Conservation (phyloP, 352 stramenopile species). For the Phytophthora ramorum region DNA sequence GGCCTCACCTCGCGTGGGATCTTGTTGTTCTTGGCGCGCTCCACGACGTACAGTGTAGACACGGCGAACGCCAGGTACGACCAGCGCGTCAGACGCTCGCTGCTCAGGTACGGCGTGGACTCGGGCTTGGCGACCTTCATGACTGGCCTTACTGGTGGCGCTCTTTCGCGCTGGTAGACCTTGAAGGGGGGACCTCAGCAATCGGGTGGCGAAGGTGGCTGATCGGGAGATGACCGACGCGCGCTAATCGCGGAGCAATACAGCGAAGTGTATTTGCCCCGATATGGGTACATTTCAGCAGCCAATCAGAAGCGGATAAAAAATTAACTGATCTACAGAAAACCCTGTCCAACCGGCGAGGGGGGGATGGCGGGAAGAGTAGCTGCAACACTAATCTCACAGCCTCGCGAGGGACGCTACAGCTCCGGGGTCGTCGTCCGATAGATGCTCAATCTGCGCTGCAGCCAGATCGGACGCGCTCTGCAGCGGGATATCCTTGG, state of each 20-base stretch:
- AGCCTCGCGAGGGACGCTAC: constrained; percentile 7
- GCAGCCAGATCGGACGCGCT: not conserved
- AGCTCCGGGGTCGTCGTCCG: not conserved
- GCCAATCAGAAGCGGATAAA: constrained; percentile 13
- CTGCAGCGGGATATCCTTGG: constrained; percentile 37
- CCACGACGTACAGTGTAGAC: constrained; percentile 46
- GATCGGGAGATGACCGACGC: constrained; percentile 24
- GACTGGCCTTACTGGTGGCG: not conserved
- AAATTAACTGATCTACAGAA: too few relatives aligned
- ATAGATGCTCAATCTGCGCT: constrained; percentile 11
- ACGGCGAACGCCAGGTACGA: constrained; percentile 50
- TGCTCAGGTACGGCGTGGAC: constrained; percentile 29
- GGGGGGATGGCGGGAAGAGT: too few relatives aligned
- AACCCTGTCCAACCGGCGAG: too few relatives aligned
- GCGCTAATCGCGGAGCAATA: too few relatives aligned
- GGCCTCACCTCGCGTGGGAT: constrained; percentile 47
- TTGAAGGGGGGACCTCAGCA: constrained; percentile 29
- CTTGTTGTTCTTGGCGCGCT: constrained; percentile 49
- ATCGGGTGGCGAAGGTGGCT: constrained; percentile 6
- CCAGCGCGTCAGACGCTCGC: constrained; percentile 47
- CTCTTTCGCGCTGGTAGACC: constrained; percentile 14
- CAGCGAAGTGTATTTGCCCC: not conserved
- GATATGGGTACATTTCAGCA: not conserved
- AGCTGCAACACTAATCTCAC: not conserved
- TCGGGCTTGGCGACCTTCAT: constrained; percentile 42